Conservation (phyloP, 1,284 basidiomycete genomes). For the Afroboletus lepidellus region DNA sequence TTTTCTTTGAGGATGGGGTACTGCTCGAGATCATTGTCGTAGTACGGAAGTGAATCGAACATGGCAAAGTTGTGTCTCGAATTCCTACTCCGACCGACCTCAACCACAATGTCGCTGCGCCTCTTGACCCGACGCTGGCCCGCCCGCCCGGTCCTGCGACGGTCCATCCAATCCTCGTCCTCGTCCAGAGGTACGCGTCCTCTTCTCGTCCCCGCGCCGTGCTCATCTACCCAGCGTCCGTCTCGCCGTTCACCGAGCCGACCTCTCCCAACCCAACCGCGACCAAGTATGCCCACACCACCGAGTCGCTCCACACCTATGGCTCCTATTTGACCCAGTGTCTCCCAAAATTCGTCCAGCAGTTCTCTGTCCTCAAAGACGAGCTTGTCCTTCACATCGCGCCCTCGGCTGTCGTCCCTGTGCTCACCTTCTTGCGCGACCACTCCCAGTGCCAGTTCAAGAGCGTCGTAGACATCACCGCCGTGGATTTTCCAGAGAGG, state of each 20-base stretch:
- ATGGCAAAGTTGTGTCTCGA: slow-evolving; percentile 16
- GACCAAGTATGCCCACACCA: slow-evolving; percentile 65
- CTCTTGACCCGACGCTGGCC: slow-evolving; percentile 32
- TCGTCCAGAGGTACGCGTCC: slow-evolving; percentile 39
- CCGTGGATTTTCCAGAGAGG: slow-evolving; percentile 93
- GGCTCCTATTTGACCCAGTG: slow-evolving; percentile 90
- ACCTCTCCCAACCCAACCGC: slow-evolving; percentile 84
- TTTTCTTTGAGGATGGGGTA: slow-evolving; percentile 69
- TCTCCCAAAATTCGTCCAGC: slow-evolving; percentile 93
- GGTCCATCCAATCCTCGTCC: slow-evolving; percentile 26
- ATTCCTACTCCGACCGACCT: slow-evolving; percentile 31
- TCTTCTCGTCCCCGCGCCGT: not conserved
- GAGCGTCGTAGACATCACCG: slow-evolving; percentile 89
- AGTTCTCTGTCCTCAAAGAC: slow-evolving; percentile 97
- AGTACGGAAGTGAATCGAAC: slow-evolving; percentile 91
- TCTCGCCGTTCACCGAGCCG: slow-evolving; percentile 81
- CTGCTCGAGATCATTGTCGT: slow-evolving; percentile 87
- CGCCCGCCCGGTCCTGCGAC: slow-evolving; percentile 1
- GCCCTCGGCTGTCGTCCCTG: slow-evolving; percentile 81
- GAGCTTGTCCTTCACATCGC: slow-evolving; percentile 90
- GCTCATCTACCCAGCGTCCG: slow-evolving; percentile 48
- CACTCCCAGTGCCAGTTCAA: slow-evolving; percentile 97
- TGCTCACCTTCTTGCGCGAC: slow-evolving; percentile 93
- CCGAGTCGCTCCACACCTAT: slow-evolving; percentile 81
- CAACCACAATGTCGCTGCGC: slow-evolving; percentile 48